Evolutionary conservation across 345 rosid species (phyloP).

Genomic region (Eucalyptus brandiana): DNA sequence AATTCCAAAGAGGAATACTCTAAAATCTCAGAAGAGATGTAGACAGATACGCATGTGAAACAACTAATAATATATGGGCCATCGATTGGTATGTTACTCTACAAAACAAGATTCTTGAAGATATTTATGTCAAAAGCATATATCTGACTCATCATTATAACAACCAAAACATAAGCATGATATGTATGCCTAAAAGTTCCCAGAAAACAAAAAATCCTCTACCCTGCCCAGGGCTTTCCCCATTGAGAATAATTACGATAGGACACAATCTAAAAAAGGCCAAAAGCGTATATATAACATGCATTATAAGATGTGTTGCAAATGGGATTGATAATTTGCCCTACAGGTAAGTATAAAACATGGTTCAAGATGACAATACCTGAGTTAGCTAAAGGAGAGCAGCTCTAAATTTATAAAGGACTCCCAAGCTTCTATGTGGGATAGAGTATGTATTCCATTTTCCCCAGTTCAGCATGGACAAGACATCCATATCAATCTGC

Average conservation of each 20-base stretch:
- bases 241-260: not conserved
- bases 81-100: not conserved
- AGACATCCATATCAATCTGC: too few relatives aligned
- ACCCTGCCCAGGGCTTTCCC: not conserved
- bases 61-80: not conserved
- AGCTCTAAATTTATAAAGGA: not conserved
- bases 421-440: not conserved
- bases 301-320: not conserved
- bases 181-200: not conserved
- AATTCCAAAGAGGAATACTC: not conserved
- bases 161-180: not conserved
- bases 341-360: not conserved
- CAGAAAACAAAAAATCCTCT: fast-evolving
- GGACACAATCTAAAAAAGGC: not conserved
- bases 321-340: not conserved
- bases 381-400: not conserved
- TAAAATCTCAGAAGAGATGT: not conserved
- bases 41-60: not conserved
- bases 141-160: not conserved
- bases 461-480: too few relatives aligned
- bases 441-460: too few relatives aligned
- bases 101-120: not conserved
- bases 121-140: not conserved
- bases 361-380: not conserved
- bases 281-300: not conserved